Base-by-base conservation (phyloP, 148 eudicot genomes). In the Vaccinium myrtillus region DNA sequence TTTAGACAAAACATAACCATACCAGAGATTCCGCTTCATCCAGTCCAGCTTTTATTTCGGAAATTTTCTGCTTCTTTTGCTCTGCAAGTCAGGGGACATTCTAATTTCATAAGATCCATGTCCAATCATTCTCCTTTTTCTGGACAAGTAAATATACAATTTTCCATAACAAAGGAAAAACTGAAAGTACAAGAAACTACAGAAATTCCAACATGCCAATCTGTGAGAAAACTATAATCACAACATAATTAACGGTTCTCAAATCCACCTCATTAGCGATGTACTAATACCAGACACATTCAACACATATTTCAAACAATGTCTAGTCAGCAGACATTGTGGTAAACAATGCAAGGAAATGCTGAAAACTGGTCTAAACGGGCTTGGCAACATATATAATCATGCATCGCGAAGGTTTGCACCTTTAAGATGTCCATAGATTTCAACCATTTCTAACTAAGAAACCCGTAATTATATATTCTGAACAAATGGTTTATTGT, bases 11-110 rank as follows among this genome's bases (percentile, higher is more conserved):
- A 46, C 61, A 11, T 53, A 79, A 15, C 3, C 56, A 79, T 89
- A 91, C 93, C 93, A 90, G 83, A 65, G 89, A 74, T 83, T 91
- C 93, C 4, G 93, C 93, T 83, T 91, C 91, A 80, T 91, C 92
- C 15, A 91, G 83, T 76, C 92, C 92, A 63, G 84, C 86, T 85
- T 86, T 88, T 54, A 88, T 84, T 86, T 91, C 92, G 51, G 86
- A 86, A 53, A 90, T 74, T 67, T 90, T 91, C 86, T 91, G 93
- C 85, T 91, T 91, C 90, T 90, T 91, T 81, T 91, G 90, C 83
- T 91, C 93, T 91, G 92, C 86, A 89, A 43, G 49, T 53, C 75
- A 81, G 49, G 50, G 54, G 43, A 58, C 13, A 32, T 19, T 63
- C 23, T 61, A 39, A 75, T 39, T 32, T 74, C 6, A 59, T 36